These are phyloP conservation scores for Vaccinium corymbosum DNA, from an alignment of 148 eudicot genomes.

Conservation along the genomic window DNA sequence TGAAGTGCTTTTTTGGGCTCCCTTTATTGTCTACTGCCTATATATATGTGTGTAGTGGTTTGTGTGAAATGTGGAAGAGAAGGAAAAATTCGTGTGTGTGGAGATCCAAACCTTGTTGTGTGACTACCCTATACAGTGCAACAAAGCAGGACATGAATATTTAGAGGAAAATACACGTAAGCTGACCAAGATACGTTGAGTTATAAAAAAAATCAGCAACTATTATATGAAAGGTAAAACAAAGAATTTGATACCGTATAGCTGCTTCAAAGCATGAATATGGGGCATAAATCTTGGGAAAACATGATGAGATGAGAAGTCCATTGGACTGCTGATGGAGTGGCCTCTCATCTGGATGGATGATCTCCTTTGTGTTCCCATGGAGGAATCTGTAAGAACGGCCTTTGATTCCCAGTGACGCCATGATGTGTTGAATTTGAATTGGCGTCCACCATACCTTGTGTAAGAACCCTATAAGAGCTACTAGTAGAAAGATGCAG, in stretches of 20 bases:
- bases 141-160: neutral
- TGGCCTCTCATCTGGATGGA: constrained; percentile 4
- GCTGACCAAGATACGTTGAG: no score
- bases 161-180: no score
- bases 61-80: neutral
- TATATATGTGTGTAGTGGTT: no score
- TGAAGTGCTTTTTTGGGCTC: no score
- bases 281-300: constrained; percentile 21
- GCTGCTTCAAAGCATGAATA: constrained; percentile 9
- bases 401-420: neutral
- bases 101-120: neutral
- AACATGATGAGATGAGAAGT: constrained; percentile 12
- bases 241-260: constrained; percentile 21
- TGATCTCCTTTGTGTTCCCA: constrained; percentile 23
- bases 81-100: neutral
- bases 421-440: neutral
- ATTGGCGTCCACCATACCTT: constrained; percentile 11
- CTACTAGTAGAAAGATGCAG: neutral
- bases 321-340: neutral
- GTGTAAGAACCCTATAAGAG: neutral
- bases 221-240: neutral
- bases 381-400: constrained; percentile 21
- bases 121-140: neutral
- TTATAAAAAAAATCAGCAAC: no score
- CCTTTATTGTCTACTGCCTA: no score